Conservation (phyloP, 116 monocot species). For the Trichopus zeylanicus region DNA sequence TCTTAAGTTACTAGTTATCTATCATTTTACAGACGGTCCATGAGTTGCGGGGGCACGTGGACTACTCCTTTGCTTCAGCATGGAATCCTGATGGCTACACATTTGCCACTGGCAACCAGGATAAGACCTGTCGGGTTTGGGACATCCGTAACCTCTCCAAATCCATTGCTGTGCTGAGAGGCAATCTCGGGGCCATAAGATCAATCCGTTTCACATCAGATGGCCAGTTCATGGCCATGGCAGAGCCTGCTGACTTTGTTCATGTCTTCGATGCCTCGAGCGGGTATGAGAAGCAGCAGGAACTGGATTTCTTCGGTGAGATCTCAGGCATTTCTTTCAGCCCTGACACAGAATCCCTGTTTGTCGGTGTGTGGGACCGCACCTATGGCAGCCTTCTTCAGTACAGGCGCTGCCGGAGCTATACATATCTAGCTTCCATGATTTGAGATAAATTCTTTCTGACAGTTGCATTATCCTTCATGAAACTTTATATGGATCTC, state of each 20-base stretch:
- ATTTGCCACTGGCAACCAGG: constrained; percentile 53
- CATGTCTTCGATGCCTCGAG: constrained; percentile 28
- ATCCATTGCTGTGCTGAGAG: constrained; percentile 26
- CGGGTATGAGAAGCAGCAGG: constrained; percentile 28
- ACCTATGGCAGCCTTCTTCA: constrained; percentile 42
- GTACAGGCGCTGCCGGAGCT: constrained; percentile 25
- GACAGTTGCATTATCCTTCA: too few species aligned
- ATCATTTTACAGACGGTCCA: background rate
- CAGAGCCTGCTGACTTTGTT: constrained; percentile 49
- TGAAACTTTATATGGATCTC: too few species aligned
- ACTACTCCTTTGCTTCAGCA: constrained; percentile 51
- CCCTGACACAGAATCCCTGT: constrained; percentile 39
- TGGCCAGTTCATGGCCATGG: constrained; percentile 40
- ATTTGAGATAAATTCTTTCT: background rate
- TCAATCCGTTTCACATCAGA: constrained; percentile 46
- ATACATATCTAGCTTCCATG: constrained; percentile 9
- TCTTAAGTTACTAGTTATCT: background rate
- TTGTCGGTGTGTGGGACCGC: constrained; percentile 42
- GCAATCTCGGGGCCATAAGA: constrained; percentile 48
- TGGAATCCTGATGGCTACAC: constrained; percentile 39
- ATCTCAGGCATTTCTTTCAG: constrained; percentile 47
- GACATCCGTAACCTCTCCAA: constrained; percentile 30
- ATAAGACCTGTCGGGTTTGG: constrained; percentile 50
- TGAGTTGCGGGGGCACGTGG: constrained; percentile 24
- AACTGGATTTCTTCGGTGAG: constrained; percentile 50